Conservation (phyloP, 768 basidiomycete genomes). For the Collybia sp. region DNA sequence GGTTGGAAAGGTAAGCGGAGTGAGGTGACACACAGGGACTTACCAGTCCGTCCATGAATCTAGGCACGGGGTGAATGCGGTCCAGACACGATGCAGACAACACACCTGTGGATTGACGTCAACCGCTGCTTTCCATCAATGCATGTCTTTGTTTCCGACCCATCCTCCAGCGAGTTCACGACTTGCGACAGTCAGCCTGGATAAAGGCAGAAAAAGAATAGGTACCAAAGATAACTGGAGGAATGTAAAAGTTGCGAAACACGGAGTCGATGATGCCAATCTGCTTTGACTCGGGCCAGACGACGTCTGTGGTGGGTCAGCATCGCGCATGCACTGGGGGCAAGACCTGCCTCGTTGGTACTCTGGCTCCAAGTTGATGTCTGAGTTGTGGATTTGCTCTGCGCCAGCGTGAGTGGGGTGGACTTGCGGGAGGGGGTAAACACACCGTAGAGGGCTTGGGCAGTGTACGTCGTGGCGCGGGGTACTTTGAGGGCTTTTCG, state of each 20-base stretch:
- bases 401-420: neutral
- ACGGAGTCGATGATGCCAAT: constrained; percentile 59
- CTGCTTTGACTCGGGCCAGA: constrained; percentile 63
- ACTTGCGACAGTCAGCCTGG: constrained; percentile 25
- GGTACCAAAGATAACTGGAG: constrained; percentile 65
- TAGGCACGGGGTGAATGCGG: neutral
- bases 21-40: neutral
- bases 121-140: constrained; percentile 72
- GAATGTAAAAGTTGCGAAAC: constrained; percentile 60
- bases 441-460: constrained; percentile 51
- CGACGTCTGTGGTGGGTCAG: constrained; percentile 37
- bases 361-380: constrained; percentile 60
- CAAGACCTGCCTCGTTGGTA: constrained; percentile 52
- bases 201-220: neutral
- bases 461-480: constrained; percentile 53
- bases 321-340: neutral
- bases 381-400: constrained; percentile 57
- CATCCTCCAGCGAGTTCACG: constrained; percentile 42
- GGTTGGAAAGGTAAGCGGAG: too few relatives aligned
- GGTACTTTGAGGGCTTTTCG: constrained; percentile 44
- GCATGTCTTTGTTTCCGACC: constrained; percentile 44
- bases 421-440: neutral
- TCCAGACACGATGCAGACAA: neutral
- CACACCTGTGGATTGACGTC: constrained; percentile 60
- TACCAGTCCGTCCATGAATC: too few relatives aligned